Percentiles rank a stretch among this genome's conserved stretches.
These are phyloP conservation scores for Chrysopogon serrulatus DNA, from an alignment of 176 grass and related monocot species.

Conservation along the genomic window DNA sequence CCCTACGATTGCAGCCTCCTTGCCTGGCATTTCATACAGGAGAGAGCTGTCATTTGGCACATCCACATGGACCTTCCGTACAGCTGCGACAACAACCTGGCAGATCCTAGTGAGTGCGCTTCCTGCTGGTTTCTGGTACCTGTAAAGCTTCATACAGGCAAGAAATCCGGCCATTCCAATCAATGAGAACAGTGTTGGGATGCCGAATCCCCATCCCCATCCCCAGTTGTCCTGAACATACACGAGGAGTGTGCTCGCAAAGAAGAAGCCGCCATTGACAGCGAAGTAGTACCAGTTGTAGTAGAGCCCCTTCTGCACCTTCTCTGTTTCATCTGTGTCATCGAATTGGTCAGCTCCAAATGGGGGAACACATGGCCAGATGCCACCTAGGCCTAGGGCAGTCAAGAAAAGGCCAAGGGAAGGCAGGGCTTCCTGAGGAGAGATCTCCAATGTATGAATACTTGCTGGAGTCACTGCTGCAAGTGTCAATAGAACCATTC, in stretches of 20 bases:
- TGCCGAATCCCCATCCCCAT: slow-evolving; percentile 37
- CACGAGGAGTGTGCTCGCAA: slow-evolving; percentile 2
- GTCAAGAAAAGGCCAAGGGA: slow-evolving; percentile 55
- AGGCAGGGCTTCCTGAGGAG: slow-evolving; percentile 18
- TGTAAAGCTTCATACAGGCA: slow-evolving; percentile 13
- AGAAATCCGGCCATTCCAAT: slow-evolving; percentile 27
- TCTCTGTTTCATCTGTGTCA: slow-evolving; percentile 31
- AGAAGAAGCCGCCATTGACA: slow-evolving; percentile 15
- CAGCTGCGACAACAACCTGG: slow-evolving; percentile 43
- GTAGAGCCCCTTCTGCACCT: slow-evolving; percentile 37
- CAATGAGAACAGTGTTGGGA: slow-evolving; percentile 30
- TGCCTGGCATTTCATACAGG: slow-evolving; percentile 16
- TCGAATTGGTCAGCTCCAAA: slow-evolving; percentile 83
- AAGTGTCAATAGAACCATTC: slow-evolving; percentile 37
- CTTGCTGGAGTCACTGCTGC: slow-evolving; percentile 17
- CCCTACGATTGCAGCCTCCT: background rate
- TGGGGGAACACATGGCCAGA: slow-evolving; percentile 58
- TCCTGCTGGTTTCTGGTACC: slow-evolving; percentile 14
- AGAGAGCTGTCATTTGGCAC: slow-evolving; percentile 19
- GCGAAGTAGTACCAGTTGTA: slow-evolving; percentile 43
- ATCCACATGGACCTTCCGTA: slow-evolving; percentile 9
- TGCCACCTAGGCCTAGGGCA: slow-evolving; percentile 54
- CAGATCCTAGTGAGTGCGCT: slow-evolving; percentile 34
- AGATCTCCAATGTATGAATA: background rate
- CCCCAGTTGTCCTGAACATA: slow-evolving; percentile 39